Evolutionary conservation across 1,284 basidiomycete species (phyloP).

Genomic region (Gymnopus androsaceus): DNA sequence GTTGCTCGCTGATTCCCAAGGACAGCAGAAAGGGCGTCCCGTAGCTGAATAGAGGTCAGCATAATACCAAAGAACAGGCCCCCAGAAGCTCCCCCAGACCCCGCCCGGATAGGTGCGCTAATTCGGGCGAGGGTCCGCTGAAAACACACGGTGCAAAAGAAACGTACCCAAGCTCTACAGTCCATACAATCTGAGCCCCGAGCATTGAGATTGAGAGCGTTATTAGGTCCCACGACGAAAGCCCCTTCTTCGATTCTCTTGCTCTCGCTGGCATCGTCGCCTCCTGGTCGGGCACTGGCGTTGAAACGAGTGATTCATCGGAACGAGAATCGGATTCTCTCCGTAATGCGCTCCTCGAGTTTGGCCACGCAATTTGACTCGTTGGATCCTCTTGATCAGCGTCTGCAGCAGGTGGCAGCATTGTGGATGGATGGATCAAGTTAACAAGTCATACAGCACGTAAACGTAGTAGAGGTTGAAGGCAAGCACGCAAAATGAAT

Average conservation of each 20-base stretch:
- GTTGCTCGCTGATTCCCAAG: constrained; percentile 87
- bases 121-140: no score
- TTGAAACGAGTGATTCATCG: constrained; percentile 21
- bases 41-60: constrained; percentile 56
- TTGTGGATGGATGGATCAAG: constrained; percentile 16
- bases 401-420: constrained; percentile 58
- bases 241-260: constrained; percentile 30
- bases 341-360: constrained; percentile 46
- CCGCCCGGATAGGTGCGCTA: no score
- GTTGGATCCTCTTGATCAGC: constrained; percentile 67
- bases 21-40: constrained; percentile 91
- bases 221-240: constrained; percentile 75
- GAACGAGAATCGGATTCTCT: constrained; percentile 27
- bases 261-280: constrained; percentile 24
- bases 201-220: constrained; percentile 82
- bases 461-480: not conserved
- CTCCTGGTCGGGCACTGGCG: constrained; percentile 22
- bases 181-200: constrained; percentile 93
- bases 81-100: no score
- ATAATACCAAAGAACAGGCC: constrained; percentile 12
- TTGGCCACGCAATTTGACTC: constrained; percentile 74
- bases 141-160: no score
- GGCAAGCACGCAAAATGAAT: no score
- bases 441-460: not conserved
- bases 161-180: constrained; percentile 82